phyloP scores from a whole-genome alignment of 805 yeast species.

The Candida ipomoeae region DNA sequence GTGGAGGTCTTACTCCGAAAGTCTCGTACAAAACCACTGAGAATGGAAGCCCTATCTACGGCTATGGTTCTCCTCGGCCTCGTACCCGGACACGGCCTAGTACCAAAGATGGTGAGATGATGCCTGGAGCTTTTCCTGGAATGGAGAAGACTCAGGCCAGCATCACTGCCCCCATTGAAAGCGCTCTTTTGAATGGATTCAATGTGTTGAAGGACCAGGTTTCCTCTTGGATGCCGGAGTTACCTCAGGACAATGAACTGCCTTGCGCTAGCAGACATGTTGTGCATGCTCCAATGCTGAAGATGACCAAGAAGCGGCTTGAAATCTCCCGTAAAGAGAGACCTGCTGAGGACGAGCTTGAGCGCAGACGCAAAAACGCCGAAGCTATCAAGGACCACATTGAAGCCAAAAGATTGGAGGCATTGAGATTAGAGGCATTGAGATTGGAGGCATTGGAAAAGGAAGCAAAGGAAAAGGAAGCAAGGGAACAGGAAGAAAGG shows the following conservation, averaged over 20 bases:
- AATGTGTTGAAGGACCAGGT: not conserved
- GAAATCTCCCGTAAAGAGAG: not conserved
- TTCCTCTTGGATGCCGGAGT: not conserved
- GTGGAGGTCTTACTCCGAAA: not conserved
- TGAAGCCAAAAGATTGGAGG: not conserved
- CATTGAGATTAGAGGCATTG: not conserved
- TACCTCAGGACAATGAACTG: not conserved
- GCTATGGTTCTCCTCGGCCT: not conserved
- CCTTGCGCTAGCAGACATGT: not conserved
- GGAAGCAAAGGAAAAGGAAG: not conserved
- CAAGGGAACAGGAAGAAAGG: not conserved
- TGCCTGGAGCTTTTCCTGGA: not conserved
- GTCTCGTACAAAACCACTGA: not conserved
- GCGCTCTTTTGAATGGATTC: not conserved
- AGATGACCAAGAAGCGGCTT: not conserved
- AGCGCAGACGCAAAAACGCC: not conserved
- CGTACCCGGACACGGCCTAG: not conserved
- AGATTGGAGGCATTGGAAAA: not conserved
- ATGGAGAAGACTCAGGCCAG: too few species aligned
- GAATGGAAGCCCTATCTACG: constrained; percentile 1
- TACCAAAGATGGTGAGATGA: not conserved
- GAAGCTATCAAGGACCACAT: not conserved
- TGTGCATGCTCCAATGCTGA: constrained; percentile 1
- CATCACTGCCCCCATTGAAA: not conserved
- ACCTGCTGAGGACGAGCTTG: not conserved